Evolutionary conservation across 768 basidiomycete species (phyloP).

Genomic region (Amanita rubescens): DNA sequence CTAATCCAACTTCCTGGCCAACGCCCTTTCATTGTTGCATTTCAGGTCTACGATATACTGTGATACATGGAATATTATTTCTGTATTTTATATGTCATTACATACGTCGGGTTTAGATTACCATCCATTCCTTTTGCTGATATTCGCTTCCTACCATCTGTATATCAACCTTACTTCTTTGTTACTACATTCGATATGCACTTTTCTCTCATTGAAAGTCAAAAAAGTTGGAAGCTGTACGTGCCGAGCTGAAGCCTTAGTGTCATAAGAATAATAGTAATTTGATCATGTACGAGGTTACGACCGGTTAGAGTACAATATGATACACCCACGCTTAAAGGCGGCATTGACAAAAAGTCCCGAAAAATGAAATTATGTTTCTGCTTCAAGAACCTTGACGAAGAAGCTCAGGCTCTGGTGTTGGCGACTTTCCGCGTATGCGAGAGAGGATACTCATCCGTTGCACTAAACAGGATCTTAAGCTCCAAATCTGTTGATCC

Average conservation of each 20-base stretch:
- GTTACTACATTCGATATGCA: background rate
- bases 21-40: slow-evolving; percentile 1
- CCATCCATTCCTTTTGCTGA: background rate
- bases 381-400: background rate
- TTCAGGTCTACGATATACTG: slow-evolving; percentile 7
- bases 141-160: background rate
- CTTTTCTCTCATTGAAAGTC: background rate
- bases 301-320: background rate
- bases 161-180: background rate
- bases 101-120: slow-evolving; percentile 7
- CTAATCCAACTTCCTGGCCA: background rate
- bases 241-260: too few relatives aligned
- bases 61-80: slow-evolving; percentile 8
- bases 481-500: background rate
- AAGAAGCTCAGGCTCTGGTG: slow-evolving; percentile 37
- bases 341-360: background rate
- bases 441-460: slow-evolving; percentile 54
- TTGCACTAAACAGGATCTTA: slow-evolving; percentile 34
- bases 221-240: too few relatives aligned
- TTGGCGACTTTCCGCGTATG: slow-evolving; percentile 48
- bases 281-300: background rate
- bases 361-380: background rate
- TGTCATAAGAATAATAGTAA: background rate
- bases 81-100: slow-evolving; percentile 9
- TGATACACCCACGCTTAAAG: slow-evolving; percentile 1